These are phyloP conservation scores for Porogramme epimiltina DNA, from an alignment of 1,284 basidiomycete species.

Conservation along the genomic window DNA sequence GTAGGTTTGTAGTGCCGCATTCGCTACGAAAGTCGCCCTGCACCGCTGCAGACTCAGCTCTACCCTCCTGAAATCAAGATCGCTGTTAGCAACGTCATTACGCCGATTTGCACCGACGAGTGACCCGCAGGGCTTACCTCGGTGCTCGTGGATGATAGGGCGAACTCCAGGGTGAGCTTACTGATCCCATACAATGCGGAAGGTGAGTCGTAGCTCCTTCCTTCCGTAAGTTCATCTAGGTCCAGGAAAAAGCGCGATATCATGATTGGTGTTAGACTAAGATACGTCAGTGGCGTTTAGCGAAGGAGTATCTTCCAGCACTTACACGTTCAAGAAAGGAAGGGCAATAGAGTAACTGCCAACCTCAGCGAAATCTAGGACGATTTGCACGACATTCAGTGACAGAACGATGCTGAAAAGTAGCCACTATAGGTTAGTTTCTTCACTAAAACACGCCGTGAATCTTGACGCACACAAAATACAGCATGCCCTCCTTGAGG, in stretches of 20 bases:
- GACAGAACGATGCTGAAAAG: slow-evolving; percentile 8
- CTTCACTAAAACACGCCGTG: neutral
- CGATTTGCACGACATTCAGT: slow-evolving; percentile 15
- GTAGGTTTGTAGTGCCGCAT: neutral
- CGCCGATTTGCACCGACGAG: too few species aligned
- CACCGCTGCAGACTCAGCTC: too few species aligned
- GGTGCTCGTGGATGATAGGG: neutral
- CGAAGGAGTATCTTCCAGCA: too few species aligned
- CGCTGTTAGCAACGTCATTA: too few species aligned
- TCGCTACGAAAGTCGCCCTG: neutral
- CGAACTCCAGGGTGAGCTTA: neutral
- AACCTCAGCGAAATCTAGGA: slow-evolving; percentile 7
- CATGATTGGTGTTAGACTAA: slow-evolving; percentile 19
- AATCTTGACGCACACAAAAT: slow-evolving; percentile 10
- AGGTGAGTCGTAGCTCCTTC: neutral
- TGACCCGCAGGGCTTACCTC: neutral
- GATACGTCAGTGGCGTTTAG: neutral
- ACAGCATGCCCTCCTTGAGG: slow-evolving; percentile 17
- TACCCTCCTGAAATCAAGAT: too few species aligned
- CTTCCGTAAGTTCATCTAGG: slow-evolving; percentile 8
- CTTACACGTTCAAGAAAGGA: slow-evolving; percentile 17
- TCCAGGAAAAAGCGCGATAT: slow-evolving; percentile 19
- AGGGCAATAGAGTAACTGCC: slow-evolving; percentile 5
- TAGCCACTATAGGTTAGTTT: neutral
- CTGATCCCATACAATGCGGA: neutral